Percentiles rank a stretch among this genome's conserved stretches.
Evolutionary conservation across 495 filamentous ascomycete species (phyloP).

Genomic region (Trichoderma asperelloides): DNA sequence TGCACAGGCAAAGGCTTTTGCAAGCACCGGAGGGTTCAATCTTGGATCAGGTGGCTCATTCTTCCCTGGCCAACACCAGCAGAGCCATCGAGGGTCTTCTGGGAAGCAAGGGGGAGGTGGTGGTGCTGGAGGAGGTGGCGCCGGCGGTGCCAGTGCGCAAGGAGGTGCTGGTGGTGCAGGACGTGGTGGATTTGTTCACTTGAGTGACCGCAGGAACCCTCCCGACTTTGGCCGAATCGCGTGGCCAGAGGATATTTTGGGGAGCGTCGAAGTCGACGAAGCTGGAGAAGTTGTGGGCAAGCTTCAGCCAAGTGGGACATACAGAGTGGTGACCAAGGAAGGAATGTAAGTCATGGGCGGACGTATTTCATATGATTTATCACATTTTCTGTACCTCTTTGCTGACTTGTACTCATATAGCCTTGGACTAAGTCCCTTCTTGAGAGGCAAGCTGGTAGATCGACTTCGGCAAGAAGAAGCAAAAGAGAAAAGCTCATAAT

Average conservation of each 20-base stretch:
- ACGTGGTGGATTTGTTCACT: slow-evolving; percentile 80
- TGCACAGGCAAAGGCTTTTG: slow-evolving; percentile 70
- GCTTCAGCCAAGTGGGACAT: slow-evolving; percentile 60
- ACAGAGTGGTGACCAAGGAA: slow-evolving; percentile 58
- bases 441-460: slow-evolving; percentile 47
- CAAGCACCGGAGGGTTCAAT: slow-evolving; percentile 64
- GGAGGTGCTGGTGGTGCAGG: slow-evolving; percentile 78
- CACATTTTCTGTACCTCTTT: neutral
- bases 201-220: slow-evolving; percentile 72
- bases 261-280: slow-evolving; percentile 78
- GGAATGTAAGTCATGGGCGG: slow-evolving; percentile 50
- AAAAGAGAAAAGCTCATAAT: neutral
- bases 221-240: slow-evolving; percentile 89
- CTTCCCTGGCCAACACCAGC: slow-evolving; percentile 34
- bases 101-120: slow-evolving; percentile 32
- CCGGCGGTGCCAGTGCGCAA: slow-evolving; percentile 69
- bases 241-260: slow-evolving; percentile 87
- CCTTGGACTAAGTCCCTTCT: slow-evolving; percentile 47
- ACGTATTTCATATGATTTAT: neutral
- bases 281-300: slow-evolving; percentile 59
- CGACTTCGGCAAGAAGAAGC: slow-evolving; percentile 34
- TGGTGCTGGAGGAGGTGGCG: slow-evolving; percentile 43
- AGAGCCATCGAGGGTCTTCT: slow-evolving; percentile 15
- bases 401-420: slow-evolving; percentile 22
- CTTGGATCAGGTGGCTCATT: slow-evolving; percentile 58